Conservation (phyloP, 805 yeast species). For the Komagataella mondaviorum region DNA sequence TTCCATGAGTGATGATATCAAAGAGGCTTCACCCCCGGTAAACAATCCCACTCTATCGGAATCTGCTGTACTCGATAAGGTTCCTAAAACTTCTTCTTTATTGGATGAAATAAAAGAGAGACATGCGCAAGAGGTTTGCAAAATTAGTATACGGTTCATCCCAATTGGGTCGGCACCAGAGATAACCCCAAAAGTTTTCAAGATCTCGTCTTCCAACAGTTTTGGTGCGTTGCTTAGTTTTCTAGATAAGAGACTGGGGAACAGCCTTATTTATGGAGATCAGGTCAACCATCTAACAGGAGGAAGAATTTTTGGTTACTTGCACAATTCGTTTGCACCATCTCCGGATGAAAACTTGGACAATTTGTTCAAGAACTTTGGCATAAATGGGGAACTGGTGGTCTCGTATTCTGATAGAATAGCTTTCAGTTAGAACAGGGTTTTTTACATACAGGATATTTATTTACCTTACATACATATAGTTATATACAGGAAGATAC, state of each 20-base stretch:
- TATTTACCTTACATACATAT: not conserved
- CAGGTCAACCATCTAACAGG: slow-evolving; percentile 5
- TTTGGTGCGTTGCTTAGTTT: slow-evolving; percentile 32
- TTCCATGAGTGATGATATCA: not conserved
- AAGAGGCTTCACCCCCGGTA: not conserved
- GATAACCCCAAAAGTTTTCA: slow-evolving; percentile 35
- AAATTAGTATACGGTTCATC: slow-evolving; percentile 40
- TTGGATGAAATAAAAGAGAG: slow-evolving; percentile 1
- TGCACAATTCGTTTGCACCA: slow-evolving; percentile 32
- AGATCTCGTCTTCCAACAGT: slow-evolving; percentile 31
- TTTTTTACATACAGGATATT: not conserved
- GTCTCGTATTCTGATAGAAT: slow-evolving; percentile 31
- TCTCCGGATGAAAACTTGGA: slow-evolving; percentile 28
- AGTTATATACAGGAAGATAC: not conserved
- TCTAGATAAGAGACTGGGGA: slow-evolving; percentile 24
- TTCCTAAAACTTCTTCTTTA: slow-evolving; percentile 9
- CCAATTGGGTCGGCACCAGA: slow-evolving; percentile 46
- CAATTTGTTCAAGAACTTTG: slow-evolving; percentile 21
- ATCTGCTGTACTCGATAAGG: not conserved
- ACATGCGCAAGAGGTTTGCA: not conserved
- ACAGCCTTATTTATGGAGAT: not conserved
- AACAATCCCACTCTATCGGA: not conserved
- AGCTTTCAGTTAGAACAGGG: slow-evolving; percentile 26
- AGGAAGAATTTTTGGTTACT: slow-evolving; percentile 22
- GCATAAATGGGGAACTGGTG: slow-evolving; percentile 23